phyloP scores from a whole-genome alignment of 1,139 yeast species.

The Debaryomyces singareniensis region DNA sequence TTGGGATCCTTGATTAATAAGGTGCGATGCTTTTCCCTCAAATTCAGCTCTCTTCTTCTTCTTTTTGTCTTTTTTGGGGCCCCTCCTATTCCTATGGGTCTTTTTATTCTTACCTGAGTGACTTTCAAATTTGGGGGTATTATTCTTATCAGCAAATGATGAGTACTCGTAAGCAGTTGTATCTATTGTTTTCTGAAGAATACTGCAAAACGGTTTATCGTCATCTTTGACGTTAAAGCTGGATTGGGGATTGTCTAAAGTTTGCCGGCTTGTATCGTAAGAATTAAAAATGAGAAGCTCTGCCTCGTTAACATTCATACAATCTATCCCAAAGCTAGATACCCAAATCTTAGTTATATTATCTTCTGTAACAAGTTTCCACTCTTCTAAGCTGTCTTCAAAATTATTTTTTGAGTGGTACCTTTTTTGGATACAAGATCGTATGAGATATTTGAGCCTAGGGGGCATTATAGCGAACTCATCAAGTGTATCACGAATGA shows the following conservation, averaged over 20 bases:
- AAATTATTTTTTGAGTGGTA: constrained; percentile 22
- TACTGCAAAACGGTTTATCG: constrained; percentile 11
- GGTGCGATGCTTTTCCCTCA: constrained; percentile 1
- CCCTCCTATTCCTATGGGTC: constrained; percentile 4
- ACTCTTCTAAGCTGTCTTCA: constrained; percentile 18
- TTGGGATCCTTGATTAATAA: constrained; percentile 11
- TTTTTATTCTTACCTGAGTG: constrained; percentile 3
- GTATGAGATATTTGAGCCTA: constrained; percentile 41
- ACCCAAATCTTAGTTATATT: constrained; percentile 48
- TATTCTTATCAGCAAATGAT: constrained; percentile 2
- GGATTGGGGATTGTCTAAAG: constrained; percentile 22
- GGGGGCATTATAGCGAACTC: constrained; percentile 43
- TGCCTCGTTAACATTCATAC: constrained; percentile 48
- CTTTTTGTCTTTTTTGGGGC: constrained; percentile 2
- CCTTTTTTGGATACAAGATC: constrained; percentile 45
- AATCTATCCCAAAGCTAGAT: constrained; percentile 45
- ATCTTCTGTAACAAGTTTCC: constrained; percentile 56
- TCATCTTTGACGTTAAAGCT: constrained; percentile 20
- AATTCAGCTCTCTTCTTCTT: constrained; percentile 2
- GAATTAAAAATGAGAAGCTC: constrained; percentile 37
- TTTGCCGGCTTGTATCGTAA: constrained; percentile 27
- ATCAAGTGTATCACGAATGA: background rate
- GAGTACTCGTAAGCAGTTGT: constrained; percentile 29
- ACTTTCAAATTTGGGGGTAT: too few relatives aligned
- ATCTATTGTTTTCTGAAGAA: constrained; percentile 33